Evolutionary conservation across 495 filamentous ascomycete species (phyloP), one percentile per base, ranked within the genome.

Genomic region (Penicillium arizonense): DNA sequence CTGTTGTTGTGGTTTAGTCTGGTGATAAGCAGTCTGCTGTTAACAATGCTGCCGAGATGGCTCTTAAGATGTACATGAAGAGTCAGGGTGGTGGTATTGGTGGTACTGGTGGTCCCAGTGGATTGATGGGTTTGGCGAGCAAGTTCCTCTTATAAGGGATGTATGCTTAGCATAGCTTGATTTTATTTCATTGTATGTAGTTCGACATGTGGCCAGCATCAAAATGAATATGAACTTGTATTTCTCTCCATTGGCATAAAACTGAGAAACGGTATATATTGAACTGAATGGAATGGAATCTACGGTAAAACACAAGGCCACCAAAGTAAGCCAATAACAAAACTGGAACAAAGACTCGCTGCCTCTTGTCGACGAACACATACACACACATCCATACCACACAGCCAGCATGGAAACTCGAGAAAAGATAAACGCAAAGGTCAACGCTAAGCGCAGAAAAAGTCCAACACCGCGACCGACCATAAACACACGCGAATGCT

Each of bases 1-100:
- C 1, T 50, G 10, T n/a, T 46, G 4, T 37, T 18, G 37, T 39
- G 14, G 21, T 57, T 8, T 58, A 77, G 74, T 50, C 63, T 12
- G 75, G 79, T 2, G 78, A 77, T 43, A 87, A 87, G 72, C 80
- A 87, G 63, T 77, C 77, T 50, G 85, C 81, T 44, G 61, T 88
- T 26, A 76, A 78, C 50, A 59, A 62, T 42, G 85, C 85, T 7
- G 85, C 79, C 0, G 74, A 87, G 71, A 81, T 83, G 74, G 85
- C 85, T 11, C 55, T 87, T 50, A 87, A 88, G 77, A 82, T 87
- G 80, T 87, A 86, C 58, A 69, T 85, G 73, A 83, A 86, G 73
- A 68, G 68, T 21, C 60, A 80, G 56, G 75, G 77, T 53, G 75
- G 78, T 61, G 75, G 77, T 47, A 59, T 69, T 18, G 69, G 72